phyloP scores from a whole-genome alignment of 1,139 yeast species.

The Kurtzmaniella quercitrusa region DNA sequence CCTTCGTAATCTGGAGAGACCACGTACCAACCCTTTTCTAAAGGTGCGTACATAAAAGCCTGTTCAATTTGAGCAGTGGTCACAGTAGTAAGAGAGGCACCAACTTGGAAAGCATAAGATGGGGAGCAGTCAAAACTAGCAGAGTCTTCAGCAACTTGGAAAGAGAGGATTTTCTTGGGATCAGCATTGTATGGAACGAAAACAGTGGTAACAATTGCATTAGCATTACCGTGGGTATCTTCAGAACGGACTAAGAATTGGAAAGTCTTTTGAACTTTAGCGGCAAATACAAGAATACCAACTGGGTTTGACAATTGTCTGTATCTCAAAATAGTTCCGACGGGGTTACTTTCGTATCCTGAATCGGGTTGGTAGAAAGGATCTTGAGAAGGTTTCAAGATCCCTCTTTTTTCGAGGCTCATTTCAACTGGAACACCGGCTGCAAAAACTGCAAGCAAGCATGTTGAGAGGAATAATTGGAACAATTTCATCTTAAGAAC shows the following conservation, averaged over 20 bases:
- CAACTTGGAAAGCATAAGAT: conserved; percentile 15
- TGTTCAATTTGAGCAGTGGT: conserved; percentile 19
- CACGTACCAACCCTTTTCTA: conserved; percentile 31
- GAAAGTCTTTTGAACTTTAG: conserved; percentile 6
- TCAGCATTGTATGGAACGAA: conserved; percentile 17
- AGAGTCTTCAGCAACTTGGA: conserved; percentile 19
- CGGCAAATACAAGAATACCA: conserved; percentile 5
- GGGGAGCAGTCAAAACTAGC: conserved; percentile 16
- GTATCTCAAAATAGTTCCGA: conserved; percentile 8
- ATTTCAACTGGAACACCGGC: neutral
- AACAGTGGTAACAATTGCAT: conserved; percentile 17
- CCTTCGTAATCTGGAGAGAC: conserved; percentile 31
- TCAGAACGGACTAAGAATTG: conserved; percentile 9
- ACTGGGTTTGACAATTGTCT: neutral
- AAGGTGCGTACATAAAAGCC: conserved; percentile 20
- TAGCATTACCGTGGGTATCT: conserved; percentile 13
- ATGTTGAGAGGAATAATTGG: neutral
- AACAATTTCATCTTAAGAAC: neutral
- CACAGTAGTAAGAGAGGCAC: conserved; percentile 10
- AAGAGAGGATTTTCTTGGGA: conserved; percentile 14
- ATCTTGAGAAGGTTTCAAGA: conserved; percentile 5
- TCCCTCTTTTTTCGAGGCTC: neutral
- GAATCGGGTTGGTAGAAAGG: conserved; percentile 7
- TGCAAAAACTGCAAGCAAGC: neutral
- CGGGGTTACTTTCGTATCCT: conserved; percentile 6